These are phyloP conservation scores for Chlorella sp. DNA, from an alignment of 139 green algal species.

Conservation along the genomic window DNA sequence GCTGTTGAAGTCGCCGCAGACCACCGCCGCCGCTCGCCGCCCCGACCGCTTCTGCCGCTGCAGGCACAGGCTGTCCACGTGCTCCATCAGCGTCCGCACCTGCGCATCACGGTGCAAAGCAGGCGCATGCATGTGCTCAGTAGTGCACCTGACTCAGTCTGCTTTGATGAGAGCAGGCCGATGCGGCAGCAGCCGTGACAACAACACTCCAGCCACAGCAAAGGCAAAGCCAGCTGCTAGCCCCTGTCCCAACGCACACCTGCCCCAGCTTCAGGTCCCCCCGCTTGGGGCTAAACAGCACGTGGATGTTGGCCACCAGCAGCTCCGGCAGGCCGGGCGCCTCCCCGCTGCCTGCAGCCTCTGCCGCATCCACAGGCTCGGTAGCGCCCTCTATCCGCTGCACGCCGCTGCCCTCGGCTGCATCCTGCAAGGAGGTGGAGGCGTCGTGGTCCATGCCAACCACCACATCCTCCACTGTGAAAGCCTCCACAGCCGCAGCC, in stretches of 20 bases:
- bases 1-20: slow-evolving; percentile 81
- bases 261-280: slow-evolving; percentile 87
- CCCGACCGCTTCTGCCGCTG: slow-evolving; percentile 11
- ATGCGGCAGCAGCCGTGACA: too few relatives aligned
- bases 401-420: background rate
- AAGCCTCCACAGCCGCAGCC: background rate
- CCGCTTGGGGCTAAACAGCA: slow-evolving; percentile 90
- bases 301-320: slow-evolving; percentile 84
- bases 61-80: slow-evolving; percentile 36
- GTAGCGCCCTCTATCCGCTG: slow-evolving; percentile 18
- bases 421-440: too few relatives aligned
- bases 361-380: background rate
- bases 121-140: too few relatives aligned
- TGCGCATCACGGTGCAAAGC: background rate
- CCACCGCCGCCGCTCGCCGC: background rate
- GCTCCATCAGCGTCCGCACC: slow-evolving; percentile 53
- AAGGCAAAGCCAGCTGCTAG: too few relatives aligned
- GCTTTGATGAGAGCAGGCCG: too few relatives aligned
- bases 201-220: background rate
- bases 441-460: background rate
- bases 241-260: background rate
- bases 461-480: background rate
- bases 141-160: too few relatives aligned
- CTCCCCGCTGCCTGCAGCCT: background rate
- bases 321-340: slow-evolving; percentile 49